These are phyloP conservation scores for Phyllostachys edulis DNA, from an alignment of 176 grass and related monocot species.

Conservation along the genomic window DNA sequence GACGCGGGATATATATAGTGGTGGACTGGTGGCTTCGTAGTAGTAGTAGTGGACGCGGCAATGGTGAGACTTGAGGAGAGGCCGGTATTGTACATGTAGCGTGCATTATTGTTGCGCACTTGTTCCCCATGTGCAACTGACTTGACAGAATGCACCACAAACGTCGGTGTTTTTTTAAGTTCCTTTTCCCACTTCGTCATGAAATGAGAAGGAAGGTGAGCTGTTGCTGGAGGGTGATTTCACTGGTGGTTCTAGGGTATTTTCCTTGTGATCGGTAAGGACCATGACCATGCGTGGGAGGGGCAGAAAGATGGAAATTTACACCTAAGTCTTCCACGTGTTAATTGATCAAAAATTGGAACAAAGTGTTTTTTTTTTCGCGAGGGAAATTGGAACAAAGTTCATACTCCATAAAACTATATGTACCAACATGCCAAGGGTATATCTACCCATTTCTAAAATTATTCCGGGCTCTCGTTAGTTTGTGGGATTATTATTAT, in stretches of 20 bases:
- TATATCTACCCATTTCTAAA: too few relatives aligned
- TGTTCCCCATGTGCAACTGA: constrained; percentile 33
- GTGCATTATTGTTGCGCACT: constrained; percentile 34
- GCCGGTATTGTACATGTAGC: neutral
- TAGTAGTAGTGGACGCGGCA: constrained; percentile 8
- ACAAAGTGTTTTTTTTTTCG: too few relatives aligned
- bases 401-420: too few relatives aligned
- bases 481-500: too few relatives aligned
- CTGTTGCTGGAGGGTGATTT: neutral
- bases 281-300: neutral
- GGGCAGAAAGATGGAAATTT: neutral
- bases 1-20: constrained; percentile 32
- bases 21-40: neutral
- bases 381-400: neutral
- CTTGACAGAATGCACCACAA: neutral
- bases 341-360: neutral
- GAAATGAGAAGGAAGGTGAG: neutral
- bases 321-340: neutral
- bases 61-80: constrained; percentile 16
- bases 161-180: neutral
- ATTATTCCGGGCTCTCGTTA: too few relatives aligned
- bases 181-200: neutral
- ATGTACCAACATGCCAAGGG: too few relatives aligned
- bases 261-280: neutral
- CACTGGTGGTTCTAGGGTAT: neutral